phyloP scores from a whole-genome alignment of 768 basidiomycete species.

The Leccinum broughii region DNA sequence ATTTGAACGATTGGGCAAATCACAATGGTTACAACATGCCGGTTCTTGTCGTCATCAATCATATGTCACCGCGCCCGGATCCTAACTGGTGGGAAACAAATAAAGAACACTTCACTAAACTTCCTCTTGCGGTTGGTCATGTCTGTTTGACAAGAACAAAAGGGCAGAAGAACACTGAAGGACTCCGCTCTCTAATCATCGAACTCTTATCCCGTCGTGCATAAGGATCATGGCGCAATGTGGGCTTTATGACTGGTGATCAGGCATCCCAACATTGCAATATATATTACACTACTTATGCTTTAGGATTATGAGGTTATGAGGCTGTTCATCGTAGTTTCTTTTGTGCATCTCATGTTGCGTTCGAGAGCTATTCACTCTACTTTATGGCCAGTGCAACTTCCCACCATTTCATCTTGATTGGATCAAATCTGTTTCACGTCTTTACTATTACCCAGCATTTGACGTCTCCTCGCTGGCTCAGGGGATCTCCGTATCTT shows the following conservation, averaged over 20 bases:
- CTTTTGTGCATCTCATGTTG: background rate
- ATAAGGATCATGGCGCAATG: background rate
- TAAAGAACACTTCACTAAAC: constrained; percentile 20
- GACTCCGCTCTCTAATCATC: constrained; percentile 19
- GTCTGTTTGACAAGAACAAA: constrained; percentile 20
- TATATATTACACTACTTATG: background rate
- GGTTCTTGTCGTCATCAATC: constrained; percentile 24
- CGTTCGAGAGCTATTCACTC: background rate
- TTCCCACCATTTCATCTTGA: background rate
- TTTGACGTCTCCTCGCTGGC: too few species aligned
- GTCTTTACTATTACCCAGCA: too few species aligned
- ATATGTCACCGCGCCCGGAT: constrained; percentile 21
- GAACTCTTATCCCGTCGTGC: constrained; percentile 10
- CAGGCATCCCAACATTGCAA: background rate
- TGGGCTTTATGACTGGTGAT: background rate
- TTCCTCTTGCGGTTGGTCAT: constrained; percentile 15
- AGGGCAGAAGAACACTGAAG: constrained; percentile 22
- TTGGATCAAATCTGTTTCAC: too few species aligned
- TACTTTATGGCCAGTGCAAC: background rate
- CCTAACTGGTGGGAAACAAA: constrained; percentile 25
- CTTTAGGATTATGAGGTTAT: background rate
- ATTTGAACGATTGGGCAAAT: constrained; percentile 20
- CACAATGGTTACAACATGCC: constrained; percentile 18
- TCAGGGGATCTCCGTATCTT: too few species aligned
- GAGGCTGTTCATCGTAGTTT: background rate